Percentiles rank a stretch among this genome's conserved stretches.
phyloP scores from a whole-genome alignment of 2,329 filamentous ascomycete species.

The Colletotrichum sp. region DNA sequence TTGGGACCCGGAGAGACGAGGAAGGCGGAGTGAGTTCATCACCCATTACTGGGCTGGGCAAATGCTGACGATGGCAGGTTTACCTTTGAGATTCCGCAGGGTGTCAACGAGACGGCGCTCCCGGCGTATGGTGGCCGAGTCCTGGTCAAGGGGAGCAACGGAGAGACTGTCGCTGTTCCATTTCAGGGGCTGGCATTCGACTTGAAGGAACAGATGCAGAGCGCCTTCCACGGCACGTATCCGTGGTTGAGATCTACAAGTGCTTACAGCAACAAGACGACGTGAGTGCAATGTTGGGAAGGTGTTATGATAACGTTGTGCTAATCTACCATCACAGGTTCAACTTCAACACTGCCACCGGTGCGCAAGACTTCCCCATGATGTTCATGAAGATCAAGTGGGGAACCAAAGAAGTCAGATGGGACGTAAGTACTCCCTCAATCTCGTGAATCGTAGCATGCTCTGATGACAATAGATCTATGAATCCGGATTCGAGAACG shows the following conservation, averaged over 20 bases:
- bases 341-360: conserved; percentile 9
- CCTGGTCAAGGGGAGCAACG: conserved; percentile 32
- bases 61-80: background rate
- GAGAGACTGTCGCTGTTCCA: conserved; percentile 35
- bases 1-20: conserved; percentile 1
- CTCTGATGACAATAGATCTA: conserved; percentile 33
- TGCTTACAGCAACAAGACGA: conserved; percentile 11
- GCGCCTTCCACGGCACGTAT: conserved; percentile 11
- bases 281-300: background rate
- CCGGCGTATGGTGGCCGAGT: conserved; percentile 39
- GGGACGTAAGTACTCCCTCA: conserved; percentile 17
- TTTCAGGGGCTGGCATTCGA: conserved; percentile 23
- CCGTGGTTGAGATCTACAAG: conserved; percentile 6
- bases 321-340: background rate
- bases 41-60: background rate
- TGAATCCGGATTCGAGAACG: conserved; percentile 39
- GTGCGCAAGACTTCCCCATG: conserved; percentile 22
- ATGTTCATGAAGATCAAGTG: conserved; percentile 23
- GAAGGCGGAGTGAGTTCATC: background rate
- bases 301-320: background rate
- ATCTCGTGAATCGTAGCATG: no score
- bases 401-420: conserved; percentile 26
- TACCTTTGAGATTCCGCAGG: conserved; percentile 28
- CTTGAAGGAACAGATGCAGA: conserved; percentile 14
- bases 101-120: conserved; percentile 30